Evolutionary conservation across 2,329 filamentous ascomycete species (phyloP), one percentile per base, ranked within the genome.

Genomic region (Cytospora leucostoma): DNA sequence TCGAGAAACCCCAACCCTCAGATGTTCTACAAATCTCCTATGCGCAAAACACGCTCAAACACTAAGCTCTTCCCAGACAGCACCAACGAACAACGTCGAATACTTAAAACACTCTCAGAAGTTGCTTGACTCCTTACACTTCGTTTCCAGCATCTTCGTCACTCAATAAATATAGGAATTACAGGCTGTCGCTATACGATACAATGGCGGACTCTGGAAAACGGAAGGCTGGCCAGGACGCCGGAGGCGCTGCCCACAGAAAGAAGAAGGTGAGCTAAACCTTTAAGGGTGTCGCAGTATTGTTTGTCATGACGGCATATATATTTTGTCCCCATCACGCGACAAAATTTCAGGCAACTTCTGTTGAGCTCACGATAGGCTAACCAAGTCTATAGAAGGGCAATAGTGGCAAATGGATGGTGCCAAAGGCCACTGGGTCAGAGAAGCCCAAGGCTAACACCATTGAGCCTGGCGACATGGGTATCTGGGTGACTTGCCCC

Each of bases 401-500:
- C 62, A 82, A 78, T 62, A 76, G 76, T 63, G 84, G 84, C 12
- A 84, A 80, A 71, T 89, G 86, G 86, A 81, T 83, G 71, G 88
- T 86, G 33, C 77, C 86, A 15, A 82, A 85, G 65, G 75, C 77
- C 38, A 87, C 82, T 37, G 70, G 68, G 78, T 51, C 76, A 77
- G 21, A 73, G 76, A 56, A 34, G 57, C 73, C 75, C 65, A 75
- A 76, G 67, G 80, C 79, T 49, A 79, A 75, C 47, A 72, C 74
- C 13, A 75, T 93, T 55, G 84, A 90, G 68, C 79, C 88, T 6
- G 89, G 90, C 6, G 89, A 93, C 70, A 79, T 82, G 59, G 91
- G 91, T 6, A 87, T 94, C 64, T 94, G 90, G 89, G 88, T 88
- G 34, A 93, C 90, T 0, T 93, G 89, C 72, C 86, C 88, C 58